These are phyloP conservation scores for Salix udensis DNA, from an alignment of 345 rosid species.

Conservation along the genomic window DNA sequence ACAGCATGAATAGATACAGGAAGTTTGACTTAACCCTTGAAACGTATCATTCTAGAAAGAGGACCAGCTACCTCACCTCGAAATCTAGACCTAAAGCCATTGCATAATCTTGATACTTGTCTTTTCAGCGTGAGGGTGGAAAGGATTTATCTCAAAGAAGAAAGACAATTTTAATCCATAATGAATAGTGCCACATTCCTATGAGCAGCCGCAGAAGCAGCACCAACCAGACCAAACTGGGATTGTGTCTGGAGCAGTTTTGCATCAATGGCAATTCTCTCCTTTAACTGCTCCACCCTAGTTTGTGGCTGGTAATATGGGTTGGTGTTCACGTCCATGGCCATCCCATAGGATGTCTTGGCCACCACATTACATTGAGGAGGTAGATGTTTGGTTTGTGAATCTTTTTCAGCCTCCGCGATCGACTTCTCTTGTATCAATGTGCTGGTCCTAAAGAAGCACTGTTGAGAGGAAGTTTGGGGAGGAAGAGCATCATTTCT, in stretches of 20 bases:
- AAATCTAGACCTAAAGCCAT: slow-evolving; percentile 38
- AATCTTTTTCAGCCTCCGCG: slow-evolving; percentile 21
- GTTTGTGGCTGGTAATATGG: slow-evolving; percentile 58
- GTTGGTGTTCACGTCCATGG: slow-evolving; percentile 44
- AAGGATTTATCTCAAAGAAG: not conserved
- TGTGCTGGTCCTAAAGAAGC: slow-evolving; percentile 32
- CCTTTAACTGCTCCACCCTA: slow-evolving; percentile 49
- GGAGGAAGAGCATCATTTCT: slow-evolving; percentile 52
- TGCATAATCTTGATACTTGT: not conserved
- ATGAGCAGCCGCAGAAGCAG: slow-evolving; percentile 75
- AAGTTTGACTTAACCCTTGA: not conserved
- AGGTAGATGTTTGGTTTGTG: slow-evolving; percentile 22
- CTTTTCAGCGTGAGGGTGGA: too few relatives aligned
- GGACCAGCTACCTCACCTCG: slow-evolving; percentile 28
- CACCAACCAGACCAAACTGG: slow-evolving; percentile 73
- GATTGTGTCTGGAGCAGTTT: slow-evolving; percentile 74
- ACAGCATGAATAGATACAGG: not conserved
- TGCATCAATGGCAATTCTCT: slow-evolving; percentile 66
- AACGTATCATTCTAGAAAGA: not conserved
- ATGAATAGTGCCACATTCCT: slow-evolving; percentile 40
- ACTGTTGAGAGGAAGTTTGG: slow-evolving; percentile 47
- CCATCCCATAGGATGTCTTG: slow-evolving; percentile 34
- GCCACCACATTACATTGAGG: slow-evolving; percentile 31
- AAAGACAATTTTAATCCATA: slow-evolving; percentile 17
- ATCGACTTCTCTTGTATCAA: too few relatives aligned